These are phyloP conservation scores for Pseudomassariella vexata DNA, from an alignment of 2,329 filamentous ascomycete genomes.

Conservation along the genomic window DNA sequence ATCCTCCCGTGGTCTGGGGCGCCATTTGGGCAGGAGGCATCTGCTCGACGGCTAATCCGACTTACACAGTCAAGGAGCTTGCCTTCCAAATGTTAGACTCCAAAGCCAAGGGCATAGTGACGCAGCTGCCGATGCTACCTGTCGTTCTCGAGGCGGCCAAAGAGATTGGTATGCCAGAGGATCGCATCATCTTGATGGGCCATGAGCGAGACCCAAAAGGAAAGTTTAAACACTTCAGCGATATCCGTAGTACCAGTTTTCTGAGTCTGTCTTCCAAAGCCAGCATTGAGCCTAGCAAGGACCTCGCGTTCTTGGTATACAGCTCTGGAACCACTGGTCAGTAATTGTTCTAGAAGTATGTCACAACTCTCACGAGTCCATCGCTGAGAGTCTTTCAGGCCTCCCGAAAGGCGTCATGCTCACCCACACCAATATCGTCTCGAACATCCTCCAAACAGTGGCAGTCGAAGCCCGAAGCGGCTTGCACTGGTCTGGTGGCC, in stretches of 20 bases:
- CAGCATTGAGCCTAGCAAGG: conserved; percentile 61
- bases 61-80: conserved; percentile 78
- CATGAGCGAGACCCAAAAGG: conserved; percentile 55
- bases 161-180: conserved; percentile 62
- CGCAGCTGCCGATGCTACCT: conserved; percentile 62
- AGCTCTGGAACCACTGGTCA: conserved; percentile 85
- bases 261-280: conserved; percentile 45
- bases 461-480: conserved; percentile 50
- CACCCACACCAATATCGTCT: conserved; percentile 74
- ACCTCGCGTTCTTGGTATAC: conserved; percentile 82
- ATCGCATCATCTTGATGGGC: conserved; percentile 72
- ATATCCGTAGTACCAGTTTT: conserved; percentile 59
- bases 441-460: conserved; percentile 59
- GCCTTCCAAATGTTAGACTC: conserved; percentile 79
- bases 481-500: conserved; percentile 46
- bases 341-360: no score
- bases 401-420: conserved; percentile 88
- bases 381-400: no score
- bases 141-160: conserved; percentile 63
- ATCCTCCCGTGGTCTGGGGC: conserved; percentile 70
- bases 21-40: conserved; percentile 78
- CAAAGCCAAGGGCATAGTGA: conserved; percentile 67
- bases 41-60: conserved; percentile 80
- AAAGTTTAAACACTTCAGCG: conserved; percentile 65
- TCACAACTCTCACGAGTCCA: no score